Percentiles rank a stretch among this genome's conserved stretches.
Conservation (phyloP, 768 basidiomycete species). For the Kwoniella mangroviensis region DNA sequence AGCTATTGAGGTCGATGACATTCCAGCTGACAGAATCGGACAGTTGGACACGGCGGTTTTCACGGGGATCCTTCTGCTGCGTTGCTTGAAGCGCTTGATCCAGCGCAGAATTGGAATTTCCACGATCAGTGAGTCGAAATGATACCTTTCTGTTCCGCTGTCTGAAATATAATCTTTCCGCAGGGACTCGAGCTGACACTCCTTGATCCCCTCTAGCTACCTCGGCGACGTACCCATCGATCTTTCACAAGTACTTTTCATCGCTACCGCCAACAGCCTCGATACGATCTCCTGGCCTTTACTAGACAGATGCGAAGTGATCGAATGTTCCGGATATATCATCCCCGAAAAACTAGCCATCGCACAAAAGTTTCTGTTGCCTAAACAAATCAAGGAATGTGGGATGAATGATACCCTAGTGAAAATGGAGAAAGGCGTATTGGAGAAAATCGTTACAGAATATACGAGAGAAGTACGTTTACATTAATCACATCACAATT, state of each 20-base stretch:
- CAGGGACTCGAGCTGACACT: no score
- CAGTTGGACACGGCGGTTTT: conserved; percentile 66
- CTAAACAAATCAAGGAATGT: conserved; percentile 82
- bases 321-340: conserved; percentile 75
- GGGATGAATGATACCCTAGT: conserved; percentile 70
- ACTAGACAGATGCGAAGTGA: conserved; percentile 85
- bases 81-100: conserved; percentile 87
- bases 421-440: conserved; percentile 69
- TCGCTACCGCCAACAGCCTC: conserved; percentile 88
- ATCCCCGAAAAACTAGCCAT: conserved; percentile 91
- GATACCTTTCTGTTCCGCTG: background rate
- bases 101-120: conserved; percentile 73
- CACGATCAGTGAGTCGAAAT: conserved; percentile 79
- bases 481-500: background rate
- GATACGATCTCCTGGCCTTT: conserved; percentile 87
- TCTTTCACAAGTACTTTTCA: conserved; percentile 84
- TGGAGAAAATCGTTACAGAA: conserved; percentile 73
- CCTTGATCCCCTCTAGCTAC: conserved; percentile 17
- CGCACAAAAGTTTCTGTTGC: conserved; percentile 80
- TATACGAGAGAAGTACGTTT: conserved; percentile 73
- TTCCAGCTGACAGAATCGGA: background rate
- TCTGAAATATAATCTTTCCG: no score
- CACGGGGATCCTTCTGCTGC: conserved; percentile 93
- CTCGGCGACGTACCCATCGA: conserved; percentile 64
- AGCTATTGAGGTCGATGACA: background rate